phyloP scores from a whole-genome alignment of 352 stramenopile species.

The Phytopythium vexans region DNA sequence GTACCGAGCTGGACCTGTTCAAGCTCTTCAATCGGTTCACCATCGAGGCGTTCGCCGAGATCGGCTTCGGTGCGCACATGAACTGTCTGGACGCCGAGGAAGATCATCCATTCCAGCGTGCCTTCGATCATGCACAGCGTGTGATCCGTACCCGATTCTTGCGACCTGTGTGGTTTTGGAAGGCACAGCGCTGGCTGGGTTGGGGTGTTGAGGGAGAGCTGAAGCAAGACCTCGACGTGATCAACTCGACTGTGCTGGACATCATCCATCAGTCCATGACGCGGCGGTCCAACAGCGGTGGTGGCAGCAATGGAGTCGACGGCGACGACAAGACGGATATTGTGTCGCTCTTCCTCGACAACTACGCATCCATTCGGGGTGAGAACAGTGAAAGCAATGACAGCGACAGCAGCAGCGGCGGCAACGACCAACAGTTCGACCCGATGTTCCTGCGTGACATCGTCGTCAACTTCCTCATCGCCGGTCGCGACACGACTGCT shows the following conservation, averaged over 20 bases:
- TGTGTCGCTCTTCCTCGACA: conserved; percentile 19
- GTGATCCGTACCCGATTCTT: conserved; percentile 5
- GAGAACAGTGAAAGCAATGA: no score
- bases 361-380: background rate
- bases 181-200: conserved; percentile 9
- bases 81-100: conserved; percentile 5
- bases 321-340: conserved; percentile 4
- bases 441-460: conserved; percentile 33
- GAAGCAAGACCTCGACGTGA: background rate
- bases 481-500: conserved; percentile 45
- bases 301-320: background rate
- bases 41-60: conserved; percentile 16
- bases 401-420: no score
- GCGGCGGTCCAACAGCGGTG: background rate
- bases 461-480: conserved; percentile 51
- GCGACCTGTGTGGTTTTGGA: conserved; percentile 15
- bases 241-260: conserved; percentile 10
- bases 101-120: conserved; percentile 11
- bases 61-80: conserved; percentile 15
- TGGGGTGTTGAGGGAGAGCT: no score
- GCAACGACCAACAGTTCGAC: background rate
- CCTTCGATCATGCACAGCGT: conserved; percentile 11
- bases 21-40: conserved; percentile 11
- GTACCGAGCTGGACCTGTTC: conserved; percentile 5
- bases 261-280: conserved; percentile 13